These are phyloP conservation scores for Mimosa pudica DNA, from an alignment of 306 rosid species.

Conservation along the genomic window DNA sequence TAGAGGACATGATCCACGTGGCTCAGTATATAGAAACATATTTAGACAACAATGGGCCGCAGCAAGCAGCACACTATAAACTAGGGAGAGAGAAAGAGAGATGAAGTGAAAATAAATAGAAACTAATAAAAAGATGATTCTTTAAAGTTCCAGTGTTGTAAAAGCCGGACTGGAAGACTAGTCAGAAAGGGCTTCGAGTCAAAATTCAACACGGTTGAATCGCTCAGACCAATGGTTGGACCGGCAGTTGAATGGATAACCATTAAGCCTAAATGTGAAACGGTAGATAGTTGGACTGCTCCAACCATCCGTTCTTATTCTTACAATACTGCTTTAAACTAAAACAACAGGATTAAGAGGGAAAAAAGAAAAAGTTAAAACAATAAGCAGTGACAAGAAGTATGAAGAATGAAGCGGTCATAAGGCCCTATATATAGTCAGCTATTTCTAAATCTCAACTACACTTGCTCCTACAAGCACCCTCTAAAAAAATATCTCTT, in stretches of 20 bases:
- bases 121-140: slow-evolving; percentile 34
- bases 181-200: no score
- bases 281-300: no score
- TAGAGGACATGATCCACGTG: slow-evolving; percentile 15
- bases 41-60: slow-evolving; percentile 11
- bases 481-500: neutral
- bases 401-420: slow-evolving; percentile 54
- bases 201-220: no score
- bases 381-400: slow-evolving; percentile 37
- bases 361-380: slow-evolving; percentile 1
- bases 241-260: no score
- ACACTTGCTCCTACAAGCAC: slow-evolving; percentile 33
- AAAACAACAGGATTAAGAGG: slow-evolving; percentile 27
- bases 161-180: no score
- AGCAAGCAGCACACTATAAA: slow-evolving; percentile 29
- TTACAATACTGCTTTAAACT: neutral
- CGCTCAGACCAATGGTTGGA: no score
- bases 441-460: slow-evolving; percentile 45
- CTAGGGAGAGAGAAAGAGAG: slow-evolving; percentile 27
- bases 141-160: neutral
- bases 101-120: slow-evolving; percentile 35
- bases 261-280: no score
- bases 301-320: no score
- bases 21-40: neutral
- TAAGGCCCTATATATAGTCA: slow-evolving; percentile 30